A percentile compares a stretch with the other conserved stretches of the same genome.
These are phyloP conservation scores for Globisporangium nagaii DNA, from an alignment of 352 stramenopile genomes.

Conservation along the genomic window DNA sequence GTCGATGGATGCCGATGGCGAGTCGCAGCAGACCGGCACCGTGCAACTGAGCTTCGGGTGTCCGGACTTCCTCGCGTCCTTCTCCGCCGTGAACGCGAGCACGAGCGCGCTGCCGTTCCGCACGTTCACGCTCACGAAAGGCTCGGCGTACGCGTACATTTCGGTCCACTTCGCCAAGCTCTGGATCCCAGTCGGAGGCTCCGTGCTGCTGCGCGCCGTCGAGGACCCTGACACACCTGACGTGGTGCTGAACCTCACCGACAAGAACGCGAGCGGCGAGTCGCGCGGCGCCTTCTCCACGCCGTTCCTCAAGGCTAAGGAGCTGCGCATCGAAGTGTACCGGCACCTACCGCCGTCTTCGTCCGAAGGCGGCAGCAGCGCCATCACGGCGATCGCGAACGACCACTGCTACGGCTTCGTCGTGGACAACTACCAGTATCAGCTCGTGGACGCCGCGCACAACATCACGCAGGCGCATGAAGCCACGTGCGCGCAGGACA, in stretches of 20 bases:
- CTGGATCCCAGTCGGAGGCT: constrained; percentile 32
- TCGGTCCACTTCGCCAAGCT: constrained; percentile 43
- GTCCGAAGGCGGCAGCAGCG: too few species aligned
- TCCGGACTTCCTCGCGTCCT: constrained; percentile 41
- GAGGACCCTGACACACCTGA: constrained; percentile 33
- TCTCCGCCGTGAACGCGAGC: constrained; percentile 29
- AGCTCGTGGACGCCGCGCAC: constrained; percentile 27
- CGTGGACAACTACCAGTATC: constrained; percentile 42
- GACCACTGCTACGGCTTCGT: constrained; percentile 51
- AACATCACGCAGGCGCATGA: constrained; percentile 39
- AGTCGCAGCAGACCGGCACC: neutral
- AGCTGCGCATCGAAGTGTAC: constrained; percentile 58
- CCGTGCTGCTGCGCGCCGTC: constrained; percentile 39
- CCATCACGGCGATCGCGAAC: constrained; percentile 1
- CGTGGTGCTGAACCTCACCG: constrained; percentile 33
- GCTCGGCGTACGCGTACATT: constrained; percentile 44
- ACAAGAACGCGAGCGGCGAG: constrained; percentile 21
- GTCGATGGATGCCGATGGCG: neutral
- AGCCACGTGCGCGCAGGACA: constrained; percentile 51
- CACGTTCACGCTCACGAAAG: constrained; percentile 48
- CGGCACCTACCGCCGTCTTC: constrained; percentile 13
- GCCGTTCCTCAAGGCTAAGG: constrained; percentile 33
- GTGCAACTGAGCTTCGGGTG: constrained; percentile 37
- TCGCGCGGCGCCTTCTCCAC: constrained; percentile 23
- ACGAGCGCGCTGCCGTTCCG: constrained; percentile 24